These are phyloP conservation scores for Blastocystis sp. DNA, from an alignment of 352 stramenopile species.

Conservation along the genomic window DNA sequence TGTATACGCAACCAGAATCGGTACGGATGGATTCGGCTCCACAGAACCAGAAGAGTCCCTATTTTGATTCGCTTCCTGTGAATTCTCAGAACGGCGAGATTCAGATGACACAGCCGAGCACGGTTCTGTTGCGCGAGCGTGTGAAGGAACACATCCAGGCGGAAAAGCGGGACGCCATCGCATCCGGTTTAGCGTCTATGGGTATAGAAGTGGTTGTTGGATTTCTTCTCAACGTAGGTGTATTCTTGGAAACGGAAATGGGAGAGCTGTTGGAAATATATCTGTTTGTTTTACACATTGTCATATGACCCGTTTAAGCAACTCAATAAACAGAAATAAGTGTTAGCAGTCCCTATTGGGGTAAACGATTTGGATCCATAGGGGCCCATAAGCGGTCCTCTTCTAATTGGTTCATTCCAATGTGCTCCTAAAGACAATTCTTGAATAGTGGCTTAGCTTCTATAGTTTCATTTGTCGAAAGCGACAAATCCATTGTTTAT, in stretches of 20 bases:
- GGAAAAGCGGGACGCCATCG: neutral
- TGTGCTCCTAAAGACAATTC: no score
- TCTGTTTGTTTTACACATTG: neutral
- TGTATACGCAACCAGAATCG: neutral
- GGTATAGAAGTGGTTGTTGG: neutral
- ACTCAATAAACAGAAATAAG: no score
- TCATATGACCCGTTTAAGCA: no score
- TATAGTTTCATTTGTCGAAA: no score
- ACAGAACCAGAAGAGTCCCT: neutral
- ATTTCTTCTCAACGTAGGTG: no score
- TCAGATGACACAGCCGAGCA: neutral
- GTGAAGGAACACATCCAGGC: neutral
- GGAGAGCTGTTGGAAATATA: neutral
- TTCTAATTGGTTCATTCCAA: no score
- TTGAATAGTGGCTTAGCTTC: no score
- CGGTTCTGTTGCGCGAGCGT: neutral
- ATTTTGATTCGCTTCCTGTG: neutral
- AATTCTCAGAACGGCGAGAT: neutral
- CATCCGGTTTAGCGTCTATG: neutral
- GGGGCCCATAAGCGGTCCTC: no score
- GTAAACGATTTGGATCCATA: no score
- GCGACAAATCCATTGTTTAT: no score
- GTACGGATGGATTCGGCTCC: neutral
- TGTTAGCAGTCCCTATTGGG: no score
- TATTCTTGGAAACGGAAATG: neutral